phyloP scores from a whole-genome alignment of 306 rosid genomes.

The Mimosa pudica region DNA sequence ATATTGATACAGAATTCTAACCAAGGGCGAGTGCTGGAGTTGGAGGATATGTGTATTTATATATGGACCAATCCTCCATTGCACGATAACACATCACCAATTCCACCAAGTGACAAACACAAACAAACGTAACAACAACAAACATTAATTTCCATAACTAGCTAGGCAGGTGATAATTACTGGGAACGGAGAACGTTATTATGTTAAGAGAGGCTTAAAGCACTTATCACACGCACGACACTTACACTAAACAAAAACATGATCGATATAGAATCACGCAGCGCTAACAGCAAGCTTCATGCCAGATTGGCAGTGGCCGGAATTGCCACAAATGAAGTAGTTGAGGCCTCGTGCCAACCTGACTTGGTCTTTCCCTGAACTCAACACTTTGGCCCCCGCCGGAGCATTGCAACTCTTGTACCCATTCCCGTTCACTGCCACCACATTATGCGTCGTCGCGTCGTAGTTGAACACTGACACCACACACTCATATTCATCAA shows the following conservation, averaged over 20 bases:
- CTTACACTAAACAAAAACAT: background rate
- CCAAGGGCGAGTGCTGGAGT: background rate
- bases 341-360: conserved; percentile 50
- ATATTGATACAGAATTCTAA: background rate
- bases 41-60: background rate
- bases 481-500: background rate
- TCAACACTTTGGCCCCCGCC: conserved; percentile 48
- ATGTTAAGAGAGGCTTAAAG: background rate
- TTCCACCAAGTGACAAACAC: background rate
- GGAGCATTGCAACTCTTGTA: conserved; percentile 51
- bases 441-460: conserved; percentile 60
- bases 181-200: background rate
- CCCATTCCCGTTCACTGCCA: conserved; percentile 48
- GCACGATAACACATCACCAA: background rate
- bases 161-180: background rate
- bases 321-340: conserved; percentile 62
- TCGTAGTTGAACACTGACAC: conserved; percentile 61
- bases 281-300: conserved; percentile 70
- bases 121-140: background rate
- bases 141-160: background rate
- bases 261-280: conserved; percentile 16
- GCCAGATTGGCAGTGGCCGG: conserved; percentile 65
- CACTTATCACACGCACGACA: background rate
- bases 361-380: conserved; percentile 59
- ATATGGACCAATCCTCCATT: background rate